These are phyloP conservation scores for Sesbania bispinosa DNA, from an alignment of 306 rosid genomes.

Conservation along the genomic window DNA sequence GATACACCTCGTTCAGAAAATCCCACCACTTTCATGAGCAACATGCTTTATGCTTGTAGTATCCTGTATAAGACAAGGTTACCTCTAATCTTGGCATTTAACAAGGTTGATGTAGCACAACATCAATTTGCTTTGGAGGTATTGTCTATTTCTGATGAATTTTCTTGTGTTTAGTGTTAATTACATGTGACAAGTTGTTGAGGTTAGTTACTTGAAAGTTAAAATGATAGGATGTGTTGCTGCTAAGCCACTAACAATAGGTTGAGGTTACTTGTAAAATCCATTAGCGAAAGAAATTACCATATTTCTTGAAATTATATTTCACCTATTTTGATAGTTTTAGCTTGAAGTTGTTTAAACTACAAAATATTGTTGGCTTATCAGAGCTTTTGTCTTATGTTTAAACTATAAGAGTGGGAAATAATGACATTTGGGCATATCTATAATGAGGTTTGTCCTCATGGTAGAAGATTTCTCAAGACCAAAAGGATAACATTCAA, in stretches of 20 bases:
- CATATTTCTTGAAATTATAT: too few relatives aligned
- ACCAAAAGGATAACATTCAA: neutral
- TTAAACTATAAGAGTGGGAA: neutral
- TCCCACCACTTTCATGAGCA: slow-evolving; percentile 95
- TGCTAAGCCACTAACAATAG: neutral
- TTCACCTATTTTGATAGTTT: slow-evolving; percentile 24
- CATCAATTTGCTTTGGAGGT: slow-evolving; percentile 96
- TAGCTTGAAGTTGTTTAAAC: neutral
- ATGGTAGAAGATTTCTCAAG: neutral
- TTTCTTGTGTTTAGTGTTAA: neutral
- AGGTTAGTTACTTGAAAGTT: neutral
- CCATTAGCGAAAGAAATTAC: too few relatives aligned
- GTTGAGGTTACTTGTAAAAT: neutral
- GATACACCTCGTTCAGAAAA: slow-evolving; percentile 86
- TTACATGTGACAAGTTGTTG: neutral
- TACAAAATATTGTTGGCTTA: neutral
- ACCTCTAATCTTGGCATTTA: slow-evolving; percentile 85
- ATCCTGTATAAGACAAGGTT: slow-evolving; percentile 89
- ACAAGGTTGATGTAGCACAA: slow-evolving; percentile 75
- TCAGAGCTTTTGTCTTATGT: neutral
- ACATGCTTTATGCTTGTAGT: slow-evolving; percentile 92
- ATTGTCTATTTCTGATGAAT: slow-evolving; percentile 20
- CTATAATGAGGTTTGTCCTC: neutral
- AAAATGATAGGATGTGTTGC: neutral
- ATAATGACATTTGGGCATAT: neutral